A percentile compares a stretch with the other conserved stretches of the same genome.
phyloP scores from a whole-genome alignment of 306 rosid species.

The Argentina anserina region DNA sequence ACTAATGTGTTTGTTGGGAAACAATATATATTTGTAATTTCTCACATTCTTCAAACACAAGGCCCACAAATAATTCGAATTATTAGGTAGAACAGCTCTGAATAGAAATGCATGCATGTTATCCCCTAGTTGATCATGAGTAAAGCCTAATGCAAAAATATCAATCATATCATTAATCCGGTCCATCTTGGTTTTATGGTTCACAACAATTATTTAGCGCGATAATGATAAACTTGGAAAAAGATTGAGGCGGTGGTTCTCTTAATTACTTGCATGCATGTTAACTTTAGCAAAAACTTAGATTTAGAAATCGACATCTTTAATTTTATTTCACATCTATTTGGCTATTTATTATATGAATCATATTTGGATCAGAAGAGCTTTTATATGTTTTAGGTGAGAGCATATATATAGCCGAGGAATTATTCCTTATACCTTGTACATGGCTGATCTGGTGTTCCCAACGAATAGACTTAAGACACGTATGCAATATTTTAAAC shows the following conservation, averaged over 20 bases:
- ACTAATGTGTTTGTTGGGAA: neutral
- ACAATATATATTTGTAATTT: neutral
- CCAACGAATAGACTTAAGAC: no score
- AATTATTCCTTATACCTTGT: no score
- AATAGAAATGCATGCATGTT: constrained; percentile 3
- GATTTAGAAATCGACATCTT: neutral
- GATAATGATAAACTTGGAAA: neutral
- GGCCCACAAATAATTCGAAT: constrained; percentile 20
- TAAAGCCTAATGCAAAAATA: neutral
- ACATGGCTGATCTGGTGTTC: no score
- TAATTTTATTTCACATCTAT: no score
- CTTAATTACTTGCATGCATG: constrained; percentile 1
- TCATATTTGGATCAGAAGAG: no score
- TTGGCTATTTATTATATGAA: neutral
- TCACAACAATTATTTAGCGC: neutral
- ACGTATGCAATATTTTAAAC: no score
- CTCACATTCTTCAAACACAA: neutral
- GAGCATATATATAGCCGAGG: no score
- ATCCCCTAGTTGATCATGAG: neutral
- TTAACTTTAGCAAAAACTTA: neutral
- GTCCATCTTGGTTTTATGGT: neutral
- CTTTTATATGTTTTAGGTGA: no score
- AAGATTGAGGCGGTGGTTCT: constrained; percentile 7
- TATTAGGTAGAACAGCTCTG: neutral
- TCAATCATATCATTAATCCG: neutral